Base-by-base conservation (phyloP, 73 alveolate species). In the Tetrahymena borealis region DNA sequence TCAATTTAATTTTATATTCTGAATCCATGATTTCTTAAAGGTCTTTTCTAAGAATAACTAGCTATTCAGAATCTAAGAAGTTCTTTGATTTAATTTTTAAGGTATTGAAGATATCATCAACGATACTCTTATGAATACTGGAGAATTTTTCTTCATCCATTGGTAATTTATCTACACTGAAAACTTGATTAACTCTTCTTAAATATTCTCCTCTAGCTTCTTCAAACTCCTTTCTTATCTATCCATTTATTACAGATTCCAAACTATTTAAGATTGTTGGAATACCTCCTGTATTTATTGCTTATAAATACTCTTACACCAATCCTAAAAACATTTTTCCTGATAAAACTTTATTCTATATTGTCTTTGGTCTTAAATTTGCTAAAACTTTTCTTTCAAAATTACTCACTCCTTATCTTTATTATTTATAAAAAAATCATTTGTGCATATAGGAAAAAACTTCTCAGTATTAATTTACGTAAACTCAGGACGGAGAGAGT, bases 211-310 rank as follows among this genome's bases (percentile, higher is more conserved):
- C 32, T 40, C 91, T 93, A 13, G 94, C 91, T 11, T 97, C 97
- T 78, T 98, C 99, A 11, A 96, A 91, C 16, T 97, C 94, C 78
- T 97, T 97, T 90, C 96, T 91, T 7, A 97, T 97, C 92, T 98
- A 98, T 15, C 97, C 94, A 78, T 94, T 95, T 38, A 98, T 94
- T 20, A 98, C 99, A 94, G 98, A 94, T 78, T 98, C 99, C 38
- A 98, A 91, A 33, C 99, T 97, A 28, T 98, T 94, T 42, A 97
- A 90, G 42, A 98, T 96, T 37, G 96, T 94, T 2, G 99, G 99
- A 32, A 96, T 95, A 91, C 97, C 99, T 43, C 96, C 97, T 38
- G 96, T 94, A 94, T 98, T 98, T 1, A 98, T 94, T 1, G 98
- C 93, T 78, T 98, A 97, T 3, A 95, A 97, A 94, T 96, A 98